Evolutionary conservation across 2,329 filamentous ascomycete genomes (phyloP).

Genomic region (Xylaria sp.): DNA sequence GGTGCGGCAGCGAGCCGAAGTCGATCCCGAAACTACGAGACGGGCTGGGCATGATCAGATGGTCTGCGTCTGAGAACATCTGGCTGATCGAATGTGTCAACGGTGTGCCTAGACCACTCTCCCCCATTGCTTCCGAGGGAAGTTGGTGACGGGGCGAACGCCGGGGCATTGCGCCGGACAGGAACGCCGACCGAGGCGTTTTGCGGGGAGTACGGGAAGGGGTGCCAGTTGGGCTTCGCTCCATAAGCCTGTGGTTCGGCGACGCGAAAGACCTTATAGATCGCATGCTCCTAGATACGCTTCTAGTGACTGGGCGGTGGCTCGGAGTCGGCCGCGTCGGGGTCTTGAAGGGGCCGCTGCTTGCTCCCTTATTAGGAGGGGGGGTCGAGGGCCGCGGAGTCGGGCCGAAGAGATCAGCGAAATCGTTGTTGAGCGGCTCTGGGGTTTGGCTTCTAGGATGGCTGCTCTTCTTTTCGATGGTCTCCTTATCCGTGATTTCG

Average conservation of each 20-base stretch:
- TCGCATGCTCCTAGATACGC: constrained; percentile 66
- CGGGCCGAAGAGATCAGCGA: constrained; percentile 73
- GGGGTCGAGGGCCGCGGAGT: constrained; percentile 63
- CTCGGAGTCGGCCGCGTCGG: constrained; percentile 70
- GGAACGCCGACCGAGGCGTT: constrained; percentile 51
- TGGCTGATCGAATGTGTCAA: constrained; percentile 63
- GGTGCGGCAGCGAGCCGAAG: constrained; percentile 54
- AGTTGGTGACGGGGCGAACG: constrained; percentile 53
- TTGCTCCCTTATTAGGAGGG: constrained; percentile 61
- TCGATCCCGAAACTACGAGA: constrained; percentile 57
- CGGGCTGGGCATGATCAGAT: constrained; percentile 55
- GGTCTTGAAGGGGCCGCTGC: constrained; percentile 65
- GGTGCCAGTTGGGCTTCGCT: constrained; percentile 61
- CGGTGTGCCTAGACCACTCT: constrained; percentile 39
- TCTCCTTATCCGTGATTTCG: constrained; percentile 49
- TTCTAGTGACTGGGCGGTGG: constrained; percentile 70
- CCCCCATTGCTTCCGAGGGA: constrained; percentile 42
- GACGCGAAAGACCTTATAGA: constrained; percentile 58
- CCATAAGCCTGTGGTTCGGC: constrained; percentile 56
- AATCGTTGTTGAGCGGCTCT: constrained; percentile 50
- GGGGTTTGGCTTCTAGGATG: constrained; percentile 50
- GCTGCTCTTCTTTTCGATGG: constrained; percentile 58
- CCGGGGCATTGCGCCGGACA: constrained; percentile 31
- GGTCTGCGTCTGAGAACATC: constrained; percentile 67
- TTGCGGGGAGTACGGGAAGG: constrained; percentile 46